Evolutionary conservation across 192 early-diverging fungal species (phyloP), one percentile per base, ranked within the genome.

Genomic region (Coemansia sp.): DNA sequence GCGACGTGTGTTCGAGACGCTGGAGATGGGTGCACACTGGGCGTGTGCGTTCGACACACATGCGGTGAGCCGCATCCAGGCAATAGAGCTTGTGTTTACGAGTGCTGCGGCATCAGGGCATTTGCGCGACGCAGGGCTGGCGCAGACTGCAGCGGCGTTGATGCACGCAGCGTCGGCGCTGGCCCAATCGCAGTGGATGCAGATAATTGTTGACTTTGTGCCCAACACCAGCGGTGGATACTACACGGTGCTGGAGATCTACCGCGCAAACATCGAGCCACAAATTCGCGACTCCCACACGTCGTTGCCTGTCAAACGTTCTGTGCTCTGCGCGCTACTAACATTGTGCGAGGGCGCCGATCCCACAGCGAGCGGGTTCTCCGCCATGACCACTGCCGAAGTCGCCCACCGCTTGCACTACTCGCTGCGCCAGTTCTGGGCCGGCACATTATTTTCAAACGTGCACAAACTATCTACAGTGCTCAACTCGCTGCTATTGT

Each of bases 371-470:
- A 63, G 62, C 12, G 75, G 75, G 12, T 78, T 78, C 13, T 78
- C 75, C 5, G 75, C 75, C 2, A 78, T 78, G 75, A 78, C 75
- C 19, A 78, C 75, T 7, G 66, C 75, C 14, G 75, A 78, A 39
- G 75, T 78, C 9, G 70, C 75, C 1, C 75, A 73, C n/a, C 43
- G 75, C 18, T 56, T 78, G 55, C 67, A 61, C 45, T 54, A 61
- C 26, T 60, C 66, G 12, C 35, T 73, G 5, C 39, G 53, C 8
- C 62, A 62, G 8, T 78, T 78, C 57, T 78, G 75, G 70, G 50
- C 56, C 12, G 66, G 62, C 2, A 47, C 70, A 5, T 62, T 63
- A 0, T 45, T n/a, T 61, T 60, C 8, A 24, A 41, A 1, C 24
- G 54, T 13, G 22, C 58, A 14, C 12, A 56, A 24, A 60, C 63